These are phyloP conservation scores for Verticillium longisporum DNA, from an alignment of 2,329 filamentous ascomycete species.

Conservation along the genomic window DNA sequence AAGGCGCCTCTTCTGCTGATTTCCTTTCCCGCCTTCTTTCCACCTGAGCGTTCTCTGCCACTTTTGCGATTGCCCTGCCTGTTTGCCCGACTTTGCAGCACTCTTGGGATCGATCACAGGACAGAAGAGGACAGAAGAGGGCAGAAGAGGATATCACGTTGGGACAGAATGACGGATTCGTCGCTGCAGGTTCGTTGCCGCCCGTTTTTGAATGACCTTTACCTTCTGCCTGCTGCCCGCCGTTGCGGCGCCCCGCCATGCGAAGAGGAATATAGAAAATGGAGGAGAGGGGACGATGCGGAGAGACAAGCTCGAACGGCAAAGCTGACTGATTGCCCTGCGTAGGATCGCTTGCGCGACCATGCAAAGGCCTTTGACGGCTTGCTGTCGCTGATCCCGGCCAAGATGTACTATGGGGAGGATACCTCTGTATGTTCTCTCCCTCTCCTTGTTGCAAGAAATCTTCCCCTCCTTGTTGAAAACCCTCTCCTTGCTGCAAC, in stretches of 20 bases:
- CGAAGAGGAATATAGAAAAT: too few relatives aligned
- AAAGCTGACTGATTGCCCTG: not conserved
- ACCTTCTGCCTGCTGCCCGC: conserved; percentile 12
- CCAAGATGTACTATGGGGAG: conserved; percentile 84
- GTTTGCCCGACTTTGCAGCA: not conserved
- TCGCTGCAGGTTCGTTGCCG: conserved; percentile 38
- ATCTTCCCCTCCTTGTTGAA: not conserved
- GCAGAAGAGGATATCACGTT: not conserved
- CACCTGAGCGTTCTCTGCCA: conserved; percentile 2
- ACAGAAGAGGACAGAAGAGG: too few relatives aligned
- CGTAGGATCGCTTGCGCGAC: conserved; percentile 14
- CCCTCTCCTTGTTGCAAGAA: not conserved
- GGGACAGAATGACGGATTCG: conserved; percentile 32
- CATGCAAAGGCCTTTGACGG: conserved; percentile 76
- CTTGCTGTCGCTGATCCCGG: conserved; percentile 78
- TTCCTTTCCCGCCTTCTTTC: conserved; percentile 2
- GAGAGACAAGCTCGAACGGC: too few relatives aligned
- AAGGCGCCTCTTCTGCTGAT: not conserved
- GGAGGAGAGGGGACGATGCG: too few relatives aligned
- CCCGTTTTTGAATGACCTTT: not conserved
- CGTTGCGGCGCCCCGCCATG: conserved; percentile 7
- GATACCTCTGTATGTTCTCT: conserved; percentile 64
- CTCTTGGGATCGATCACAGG: too few relatives aligned
- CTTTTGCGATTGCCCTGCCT: not conserved
- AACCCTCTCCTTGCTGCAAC: not conserved